Base-by-base conservation (phyloP, 768 basidiomycete species). In the Suillus placidus region DNA sequence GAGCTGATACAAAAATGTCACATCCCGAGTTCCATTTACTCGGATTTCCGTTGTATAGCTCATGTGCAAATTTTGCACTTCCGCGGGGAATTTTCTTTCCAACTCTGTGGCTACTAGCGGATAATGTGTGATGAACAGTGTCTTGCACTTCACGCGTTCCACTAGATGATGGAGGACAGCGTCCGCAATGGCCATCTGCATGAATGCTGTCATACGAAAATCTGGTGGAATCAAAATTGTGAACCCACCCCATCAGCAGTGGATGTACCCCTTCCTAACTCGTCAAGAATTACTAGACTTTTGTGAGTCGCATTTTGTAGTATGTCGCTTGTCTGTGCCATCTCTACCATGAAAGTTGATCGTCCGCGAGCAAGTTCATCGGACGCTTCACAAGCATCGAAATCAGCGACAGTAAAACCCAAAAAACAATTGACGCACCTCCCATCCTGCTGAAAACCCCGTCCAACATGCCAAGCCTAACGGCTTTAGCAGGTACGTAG, bases 261-360 rank as follows among this genome's bases (percentile, higher is more conserved):
- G 0, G 92, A 91, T 0, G 95, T 99, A 18, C 97, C 96, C 47
- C 94, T 81, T 34, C 95, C 95, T 12, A 97, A 83, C 72, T 93
- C 91, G 71, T 99, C 97, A 4, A 98, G 82, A 47, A 99, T 91
- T 14, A 99, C 92, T 13, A 99, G 83, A 60, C 92, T 94, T 37
- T 83, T 84, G 4, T 82, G 76, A 0, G 94, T 92, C 1, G 93
- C 91, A 4, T 87, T 81, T 42, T 88, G 84, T 16, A 99, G 78
- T 64, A 98, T 95, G 71, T 97, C 93, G 70, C 89, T 91, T 0
- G 96, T 97, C 75, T 98, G 95, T 6, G 91, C 84, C 83, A 99
- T 90, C 77, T 99, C 97, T 4, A 98, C 93, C 96, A 97, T 97
- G 75, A 98, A 97, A 0, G 93, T 99, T 0, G 95, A 97, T 9